These are phyloP conservation scores for Lenzites betulinus DNA, from an alignment of 768 basidiomycete genomes.

Conservation along the genomic window DNA sequence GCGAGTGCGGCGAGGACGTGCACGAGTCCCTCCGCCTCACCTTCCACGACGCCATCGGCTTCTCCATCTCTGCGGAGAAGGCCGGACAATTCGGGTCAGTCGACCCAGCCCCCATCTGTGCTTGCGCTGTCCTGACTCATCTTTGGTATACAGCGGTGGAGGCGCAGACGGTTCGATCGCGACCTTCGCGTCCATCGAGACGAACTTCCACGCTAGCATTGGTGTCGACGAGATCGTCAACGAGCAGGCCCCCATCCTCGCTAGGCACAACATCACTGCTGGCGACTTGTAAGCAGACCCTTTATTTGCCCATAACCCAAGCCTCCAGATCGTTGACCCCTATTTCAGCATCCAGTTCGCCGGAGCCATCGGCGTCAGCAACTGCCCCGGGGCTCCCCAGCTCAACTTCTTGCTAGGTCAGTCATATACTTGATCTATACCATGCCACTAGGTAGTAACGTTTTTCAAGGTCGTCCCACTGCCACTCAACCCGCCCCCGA, in stretches of 20 bases:
- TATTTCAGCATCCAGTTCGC: slow-evolving; percentile 38
- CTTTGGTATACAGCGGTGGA: slow-evolving; percentile 20
- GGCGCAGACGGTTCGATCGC: slow-evolving; percentile 50
- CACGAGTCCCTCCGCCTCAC: slow-evolving; percentile 31
- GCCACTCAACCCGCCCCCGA: slow-evolving; percentile 1
- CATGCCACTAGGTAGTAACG: background rate
- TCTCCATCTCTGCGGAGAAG: background rate
- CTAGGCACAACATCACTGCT: slow-evolving; percentile 39
- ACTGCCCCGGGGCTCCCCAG: slow-evolving; percentile 42
- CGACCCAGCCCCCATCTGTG: background rate
- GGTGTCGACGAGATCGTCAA: slow-evolving; percentile 45
- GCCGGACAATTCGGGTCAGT: slow-evolving; percentile 6
- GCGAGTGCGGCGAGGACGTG: slow-evolving; percentile 34
- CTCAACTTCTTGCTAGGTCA: slow-evolving; percentile 40
- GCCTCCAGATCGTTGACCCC: background rate
- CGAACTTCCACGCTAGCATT: slow-evolving; percentile 42
- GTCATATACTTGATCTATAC: background rate
- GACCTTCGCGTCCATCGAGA: slow-evolving; percentile 44
- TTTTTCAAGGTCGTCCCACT: slow-evolving; percentile 28
- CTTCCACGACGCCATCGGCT: slow-evolving; percentile 31
- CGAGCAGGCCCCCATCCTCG: slow-evolving; percentile 37
- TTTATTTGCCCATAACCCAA: background rate
- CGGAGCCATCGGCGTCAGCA: slow-evolving; percentile 37
- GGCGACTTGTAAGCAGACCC: slow-evolving; percentile 46
- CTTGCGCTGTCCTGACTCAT: background rate